Evolutionary conservation across 345 rosid genomes (phyloP).

Genomic region (Trapa incisa): DNA sequence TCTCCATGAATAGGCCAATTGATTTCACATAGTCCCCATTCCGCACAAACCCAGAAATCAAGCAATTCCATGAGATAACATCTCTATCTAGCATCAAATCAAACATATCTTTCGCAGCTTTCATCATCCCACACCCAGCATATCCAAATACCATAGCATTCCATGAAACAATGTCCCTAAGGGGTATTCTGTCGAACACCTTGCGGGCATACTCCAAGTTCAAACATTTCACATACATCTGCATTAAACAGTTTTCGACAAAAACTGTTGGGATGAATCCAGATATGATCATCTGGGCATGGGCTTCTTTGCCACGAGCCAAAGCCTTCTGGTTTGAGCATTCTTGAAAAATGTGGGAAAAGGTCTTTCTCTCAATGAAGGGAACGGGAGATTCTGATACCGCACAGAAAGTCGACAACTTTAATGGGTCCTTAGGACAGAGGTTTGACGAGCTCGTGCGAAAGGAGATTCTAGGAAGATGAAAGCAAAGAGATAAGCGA

Average conservation of each 20-base stretch:
- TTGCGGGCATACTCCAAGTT: slow-evolving; percentile 32
- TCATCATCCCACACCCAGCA: slow-evolving; percentile 40
- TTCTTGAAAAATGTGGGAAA: slow-evolving; percentile 59
- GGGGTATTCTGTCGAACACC: slow-evolving; percentile 57
- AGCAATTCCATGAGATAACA: slow-evolving; percentile 75
- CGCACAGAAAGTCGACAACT: slow-evolving; percentile 20
- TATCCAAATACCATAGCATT: slow-evolving; percentile 52
- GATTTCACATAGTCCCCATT: slow-evolving; percentile 37
- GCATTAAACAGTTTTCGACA: slow-evolving; percentile 65
- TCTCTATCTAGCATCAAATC: slow-evolving; percentile 54
- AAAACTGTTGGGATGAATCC: slow-evolving; percentile 61
- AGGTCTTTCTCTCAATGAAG: slow-evolving; percentile 26
- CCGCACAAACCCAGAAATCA: slow-evolving; percentile 63
- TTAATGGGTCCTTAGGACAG: slow-evolving; percentile 7
- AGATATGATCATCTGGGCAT: slow-evolving; percentile 56
- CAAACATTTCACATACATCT: slow-evolving; percentile 38
- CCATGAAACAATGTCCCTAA: slow-evolving; percentile 63
- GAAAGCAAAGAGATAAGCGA: not conserved
- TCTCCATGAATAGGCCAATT: slow-evolving; percentile 38
- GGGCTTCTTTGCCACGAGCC: slow-evolving; percentile 62
- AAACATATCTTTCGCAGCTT: slow-evolving; percentile 34
- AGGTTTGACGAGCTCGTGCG: not conserved
- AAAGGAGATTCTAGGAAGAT: not conserved
- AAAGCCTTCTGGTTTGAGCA: slow-evolving; percentile 34
- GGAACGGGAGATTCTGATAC: slow-evolving; percentile 15